A percentile compares a stretch with the other conserved stretches of the same genome.
These are phyloP conservation scores for Millerozyma acaciae DNA, from an alignment of 805 yeast species.

Conservation along the genomic window DNA sequence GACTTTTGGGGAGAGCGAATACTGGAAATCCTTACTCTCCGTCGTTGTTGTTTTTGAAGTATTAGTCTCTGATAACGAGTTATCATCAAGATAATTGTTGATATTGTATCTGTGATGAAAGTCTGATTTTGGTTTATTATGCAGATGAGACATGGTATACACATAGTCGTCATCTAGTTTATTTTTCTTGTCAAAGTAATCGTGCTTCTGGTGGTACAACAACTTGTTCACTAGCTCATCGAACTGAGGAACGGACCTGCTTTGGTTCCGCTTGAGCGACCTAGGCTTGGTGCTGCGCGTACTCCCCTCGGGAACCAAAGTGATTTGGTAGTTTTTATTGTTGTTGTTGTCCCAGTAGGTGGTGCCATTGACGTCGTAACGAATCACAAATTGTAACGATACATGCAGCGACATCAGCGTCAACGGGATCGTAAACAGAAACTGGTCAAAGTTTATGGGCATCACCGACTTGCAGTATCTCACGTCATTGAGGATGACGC, in stretches of 20 bases:
- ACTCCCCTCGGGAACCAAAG: conserved; percentile 19
- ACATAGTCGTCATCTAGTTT: conserved; percentile 7
- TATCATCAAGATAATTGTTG: conserved; percentile 11
- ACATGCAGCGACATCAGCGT: conserved; percentile 27
- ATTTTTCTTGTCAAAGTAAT: conserved; percentile 5
- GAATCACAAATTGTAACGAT: conserved; percentile 32
- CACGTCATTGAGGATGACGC: conserved; percentile 19
- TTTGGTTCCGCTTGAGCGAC: conserved; percentile 1
- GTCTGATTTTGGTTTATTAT: conserved; percentile 11
- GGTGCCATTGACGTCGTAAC: conserved; percentile 25
- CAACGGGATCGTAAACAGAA: conserved; percentile 49
- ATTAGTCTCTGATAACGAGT: too few relatives aligned
- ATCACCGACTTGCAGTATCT: conserved; percentile 19
- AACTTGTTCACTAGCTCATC: conserved; percentile 21
- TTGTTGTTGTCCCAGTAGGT: conserved; percentile 39
- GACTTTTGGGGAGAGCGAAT: too few relatives aligned
- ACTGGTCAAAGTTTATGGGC: conserved; percentile 38
- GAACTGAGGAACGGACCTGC: conserved; percentile 13
- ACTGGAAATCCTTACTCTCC: too few relatives aligned
- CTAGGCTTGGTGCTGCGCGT: conserved; percentile 4
- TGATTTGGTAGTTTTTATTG: conserved; percentile 32
- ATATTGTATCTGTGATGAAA: conserved; percentile 16
- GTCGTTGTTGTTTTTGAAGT: too few relatives aligned
- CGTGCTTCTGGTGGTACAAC: conserved; percentile 13
- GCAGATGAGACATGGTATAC: too few relatives aligned